Percentiles rank a stretch among this genome's conserved stretches.
These are phyloP conservation scores for Torulaspora maleeae DNA, from an alignment of 805 yeast species.

Conservation along the genomic window DNA sequence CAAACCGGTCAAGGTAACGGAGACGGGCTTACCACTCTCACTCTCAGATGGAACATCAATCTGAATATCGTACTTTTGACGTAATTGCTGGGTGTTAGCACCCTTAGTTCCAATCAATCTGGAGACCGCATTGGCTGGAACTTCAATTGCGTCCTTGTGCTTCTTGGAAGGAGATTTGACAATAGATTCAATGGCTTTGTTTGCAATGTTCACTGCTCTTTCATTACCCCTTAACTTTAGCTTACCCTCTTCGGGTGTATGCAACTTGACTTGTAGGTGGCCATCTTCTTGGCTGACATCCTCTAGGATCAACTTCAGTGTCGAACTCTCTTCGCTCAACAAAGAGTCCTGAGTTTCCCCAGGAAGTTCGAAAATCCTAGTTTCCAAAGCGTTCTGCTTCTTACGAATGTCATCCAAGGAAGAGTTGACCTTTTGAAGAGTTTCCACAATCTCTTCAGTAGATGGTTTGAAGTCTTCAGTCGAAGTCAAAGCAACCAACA, in stretches of 20 bases:
- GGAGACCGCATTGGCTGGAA: constrained; percentile 65
- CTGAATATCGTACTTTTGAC: constrained; percentile 69
- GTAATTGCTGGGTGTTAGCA: constrained; percentile 57
- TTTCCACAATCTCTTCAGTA: constrained; percentile 50
- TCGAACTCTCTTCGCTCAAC: constrained; percentile 17
- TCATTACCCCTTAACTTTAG: constrained; percentile 68
- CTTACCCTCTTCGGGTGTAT: constrained; percentile 46
- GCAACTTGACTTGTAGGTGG: constrained; percentile 47
- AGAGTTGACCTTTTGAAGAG: constrained; percentile 50
- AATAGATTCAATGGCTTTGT: constrained; percentile 37
- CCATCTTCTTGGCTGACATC: constrained; percentile 37
- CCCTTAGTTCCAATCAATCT: constrained; percentile 92
- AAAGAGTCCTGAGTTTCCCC: constrained; percentile 49
- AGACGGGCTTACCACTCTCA: constrained; percentile 38
- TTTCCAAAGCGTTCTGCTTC: constrained; percentile 49
- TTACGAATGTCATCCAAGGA: constrained; percentile 56
- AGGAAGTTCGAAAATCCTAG: constrained; percentile 49
- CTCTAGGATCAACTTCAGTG: constrained; percentile 27
- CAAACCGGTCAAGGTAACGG: constrained; percentile 66
- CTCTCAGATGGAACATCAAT: constrained; percentile 62
- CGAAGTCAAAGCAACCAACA: constrained; percentile 49
- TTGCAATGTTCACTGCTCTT: constrained; percentile 46
- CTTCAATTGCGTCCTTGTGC: constrained; percentile 43
- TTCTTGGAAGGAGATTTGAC: constrained; percentile 27
- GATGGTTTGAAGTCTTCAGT: constrained; percentile 73